A percentile compares a stretch with the other conserved stretches of the same genome.
phyloP scores from a whole-genome alignment of 2,329 filamentous ascomycete species.

The Cordyceps sp. region DNA sequence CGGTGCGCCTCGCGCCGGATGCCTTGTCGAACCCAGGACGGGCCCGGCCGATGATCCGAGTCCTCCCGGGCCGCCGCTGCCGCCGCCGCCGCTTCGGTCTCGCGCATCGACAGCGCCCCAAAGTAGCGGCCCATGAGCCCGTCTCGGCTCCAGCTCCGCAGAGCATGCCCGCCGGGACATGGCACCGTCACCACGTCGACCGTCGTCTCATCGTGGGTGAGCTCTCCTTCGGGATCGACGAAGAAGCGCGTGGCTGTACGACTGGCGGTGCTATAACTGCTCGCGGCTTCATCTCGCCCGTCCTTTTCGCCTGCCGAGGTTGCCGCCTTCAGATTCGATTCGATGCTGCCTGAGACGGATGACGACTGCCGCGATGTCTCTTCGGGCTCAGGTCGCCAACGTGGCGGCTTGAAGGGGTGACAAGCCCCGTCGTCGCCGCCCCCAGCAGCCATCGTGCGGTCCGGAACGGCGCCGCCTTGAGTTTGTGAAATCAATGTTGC shows the following conservation, averaged over 20 bases:
- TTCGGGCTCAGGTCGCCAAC: too few relatives aligned
- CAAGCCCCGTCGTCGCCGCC: too few relatives aligned
- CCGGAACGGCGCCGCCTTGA: too few relatives aligned
- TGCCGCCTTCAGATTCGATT: too few relatives aligned
- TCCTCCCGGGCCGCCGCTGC: not conserved
- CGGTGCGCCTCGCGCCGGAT: constrained; percentile 28
- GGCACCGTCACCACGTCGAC: constrained; percentile 37
- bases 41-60: constrained; percentile 2
- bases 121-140: constrained; percentile 30
- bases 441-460: too few relatives aligned
- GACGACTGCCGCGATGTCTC: too few relatives aligned
- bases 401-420: too few relatives aligned
- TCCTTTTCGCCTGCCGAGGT: constrained; percentile 2
- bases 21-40: constrained; percentile 36
- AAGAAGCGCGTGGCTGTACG: constrained; percentile 11
- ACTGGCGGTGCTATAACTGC: not conserved
- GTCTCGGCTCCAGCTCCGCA: constrained; percentile 36
- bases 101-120: constrained; percentile 21
- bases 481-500: too few relatives aligned
- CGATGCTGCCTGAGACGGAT: too few relatives aligned
- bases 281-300: constrained; percentile 1
- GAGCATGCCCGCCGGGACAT: constrained; percentile 32
- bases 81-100: constrained; percentile 12
- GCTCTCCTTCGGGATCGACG: constrained; percentile 17
- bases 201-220: constrained; percentile 31